Evolutionary conservation across 2,329 filamentous ascomycete species (phyloP), one percentile per base, ranked within the genome.

Genomic region (Graphiopsis chlorocephala): DNA sequence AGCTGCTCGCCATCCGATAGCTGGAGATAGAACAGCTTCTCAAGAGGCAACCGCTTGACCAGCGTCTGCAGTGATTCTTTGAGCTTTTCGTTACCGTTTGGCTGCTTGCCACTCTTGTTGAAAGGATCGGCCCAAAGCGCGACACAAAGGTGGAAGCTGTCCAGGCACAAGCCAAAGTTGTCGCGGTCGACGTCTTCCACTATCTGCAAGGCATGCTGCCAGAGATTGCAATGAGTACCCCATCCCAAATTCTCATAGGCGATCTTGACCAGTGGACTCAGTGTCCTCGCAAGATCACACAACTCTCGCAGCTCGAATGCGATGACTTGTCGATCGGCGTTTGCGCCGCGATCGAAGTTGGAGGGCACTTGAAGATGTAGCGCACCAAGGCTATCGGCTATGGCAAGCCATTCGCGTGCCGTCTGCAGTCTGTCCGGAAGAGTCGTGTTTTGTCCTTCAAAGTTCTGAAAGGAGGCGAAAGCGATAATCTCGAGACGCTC

Each of bases 121-220:
- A 69, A 69, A 2, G 72, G 68, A 65, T 74, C 73, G 0, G 67
- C 77, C 76, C 76, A 79, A 7, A 78, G 28, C 47, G 72, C 72
- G 0, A 72, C 74, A 11, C 69, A 56, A 15, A 75, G 67, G 58
- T 79, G 78, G 64, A 78, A 79, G 0, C 66, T 77, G 61, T 79
- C 77, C 8, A 78, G 68, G 55, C 77, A 79, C 0, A 78, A 65
- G 0, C 77, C 76, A 53, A 79, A 79, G 57, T 79, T 79, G 0
- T 66, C 29, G 3, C 76, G 68, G 29, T 75, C 55, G 0, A 78
- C 77, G 0, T 65, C 56, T 6, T 72, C 35, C 0, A 73, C 70
- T 2, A 76, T 61, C 0, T 69, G 42, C 17, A 78, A 57, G 0
- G 74, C 70, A 2, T 68, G 66, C 42, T 79, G 72, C 77, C 76